Conservation (phyloP, 1,284 basidiomycete genomes). For the Papiliotrema terrestris region DNA sequence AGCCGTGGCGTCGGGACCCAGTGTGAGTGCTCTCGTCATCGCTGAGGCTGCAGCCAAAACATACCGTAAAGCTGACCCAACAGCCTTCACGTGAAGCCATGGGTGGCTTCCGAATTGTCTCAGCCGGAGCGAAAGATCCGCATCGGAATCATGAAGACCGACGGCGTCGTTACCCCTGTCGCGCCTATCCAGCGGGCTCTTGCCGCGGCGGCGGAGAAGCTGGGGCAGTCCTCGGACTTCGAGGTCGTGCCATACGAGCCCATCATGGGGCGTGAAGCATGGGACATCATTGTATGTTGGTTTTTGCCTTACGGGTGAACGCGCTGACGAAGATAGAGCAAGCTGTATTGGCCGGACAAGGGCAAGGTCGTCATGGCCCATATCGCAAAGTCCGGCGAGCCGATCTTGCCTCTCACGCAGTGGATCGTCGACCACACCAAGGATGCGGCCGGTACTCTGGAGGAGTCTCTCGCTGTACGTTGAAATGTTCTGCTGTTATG, state of each 20-base stretch:
- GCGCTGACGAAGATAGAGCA: not conserved
- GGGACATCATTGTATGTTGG: constrained; percentile 23
- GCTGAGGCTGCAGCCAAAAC: too few relatives aligned
- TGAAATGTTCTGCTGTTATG: not conserved
- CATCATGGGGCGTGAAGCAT: constrained; percentile 14
- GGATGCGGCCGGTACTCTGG: not conserved
- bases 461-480: not conserved
- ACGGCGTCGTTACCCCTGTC: constrained; percentile 34
- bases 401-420: constrained; percentile 30
- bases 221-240: constrained; percentile 13
- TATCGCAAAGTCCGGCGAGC: constrained; percentile 21
- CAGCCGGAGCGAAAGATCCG: constrained; percentile 15
- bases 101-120: not conserved
- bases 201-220: constrained; percentile 17
- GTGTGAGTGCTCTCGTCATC: not conserved
- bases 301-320: too few relatives aligned
- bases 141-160: constrained; percentile 39
- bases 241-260: constrained; percentile 18
- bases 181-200: constrained; percentile 39
- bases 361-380: constrained; percentile 24
- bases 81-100: constrained; percentile 15
- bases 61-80: too few relatives aligned
- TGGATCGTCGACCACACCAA: constrained; percentile 21
- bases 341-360: constrained; percentile 35
- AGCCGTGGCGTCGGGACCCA: constrained; percentile 23